These are phyloP conservation scores for Cutaneotrichosporon sp. DNA, from an alignment of 1,284 basidiomycete genomes.

Conservation along the genomic window DNA sequence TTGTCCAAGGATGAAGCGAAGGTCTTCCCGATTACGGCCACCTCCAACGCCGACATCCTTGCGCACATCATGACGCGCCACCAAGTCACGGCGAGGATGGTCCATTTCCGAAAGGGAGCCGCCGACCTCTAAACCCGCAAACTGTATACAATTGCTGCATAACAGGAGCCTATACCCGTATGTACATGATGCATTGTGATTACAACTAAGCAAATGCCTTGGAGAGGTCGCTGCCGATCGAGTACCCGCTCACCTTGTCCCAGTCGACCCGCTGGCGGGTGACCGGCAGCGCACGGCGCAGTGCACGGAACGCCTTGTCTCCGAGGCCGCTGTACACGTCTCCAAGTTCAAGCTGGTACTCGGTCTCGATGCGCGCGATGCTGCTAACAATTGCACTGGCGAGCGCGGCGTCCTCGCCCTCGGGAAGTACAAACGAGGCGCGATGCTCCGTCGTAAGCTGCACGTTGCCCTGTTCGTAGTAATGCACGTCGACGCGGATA, in stretches of 20 bases:
- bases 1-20: not conserved
- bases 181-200: constrained; percentile 1
- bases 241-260: constrained; percentile 85
- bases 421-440: constrained; percentile 65
- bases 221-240: constrained; percentile 76
- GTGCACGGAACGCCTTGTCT: constrained; percentile 80
- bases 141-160: no score
- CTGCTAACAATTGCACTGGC: constrained; percentile 66
- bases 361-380: constrained; percentile 72
- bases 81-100: not conserved
- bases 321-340: constrained; percentile 80
- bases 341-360: constrained; percentile 76
- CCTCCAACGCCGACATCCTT: not conserved
- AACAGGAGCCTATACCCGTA: not conserved
- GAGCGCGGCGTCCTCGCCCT: constrained; percentile 55
- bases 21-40: not conserved
- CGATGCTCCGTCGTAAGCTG: constrained; percentile 77
- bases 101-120: no score
- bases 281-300: constrained; percentile 81
- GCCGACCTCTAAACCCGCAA: no score
- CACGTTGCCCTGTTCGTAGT: constrained; percentile 94
- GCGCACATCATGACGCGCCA: not conserved
- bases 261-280: constrained; percentile 92
- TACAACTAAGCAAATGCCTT: constrained; percentile 30
- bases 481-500: constrained; percentile 82